Base-by-base conservation (phyloP, 2,329 filamentous ascomycete species). In the Triangularia setosa region DNA sequence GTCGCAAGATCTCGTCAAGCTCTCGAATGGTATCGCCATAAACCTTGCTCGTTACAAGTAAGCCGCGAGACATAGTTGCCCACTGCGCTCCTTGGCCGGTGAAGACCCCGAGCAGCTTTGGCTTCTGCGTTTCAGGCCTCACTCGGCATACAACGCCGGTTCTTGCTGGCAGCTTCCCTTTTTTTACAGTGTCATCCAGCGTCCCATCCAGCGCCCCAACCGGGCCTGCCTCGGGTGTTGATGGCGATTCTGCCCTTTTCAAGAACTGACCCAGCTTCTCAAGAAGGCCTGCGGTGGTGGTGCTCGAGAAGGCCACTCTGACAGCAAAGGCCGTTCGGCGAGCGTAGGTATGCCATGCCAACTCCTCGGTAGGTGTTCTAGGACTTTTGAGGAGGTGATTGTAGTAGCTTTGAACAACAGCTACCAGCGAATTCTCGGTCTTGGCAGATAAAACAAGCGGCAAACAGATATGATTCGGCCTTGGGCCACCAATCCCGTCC, bases 31-130 rank as follows among this genome's bases (percentile, higher is more conserved):
- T 72, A 12, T 72, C 35, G 7, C 73, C 73, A 60, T 77, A 80
- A 6, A 72, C 67, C 1, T 64, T 27, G 65, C 68, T 77, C 5
- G 71, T 72, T 6, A 62, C 14, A 16, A 78, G 57, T 8, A 78
- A 65, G 0, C 69, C 71, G 4, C 71, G 71, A 3, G 76, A 78
- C 79, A 81, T 81, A 0, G 71, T 72, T 2, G 74, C 70, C 76
- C 79, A 82, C 58, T 81, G 79, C 0, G 79, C 78, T 1, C 80
- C 80, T 62, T 82, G 80, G 4, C 80, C 79, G 0, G 78, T 81
- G 69, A 81, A 82, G 24, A 79, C 70, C 44, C 71, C 69, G 6
- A 74, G 59, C 33, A 73, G 69, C 30, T 68, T 74, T 1, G 72
- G 69, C n/a, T 62, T 58, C 11, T 65, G 62, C 2, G 65, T 53